Conservation (phyloP, 164 flowering plant genomes). For the Brasenia schreberi region DNA sequence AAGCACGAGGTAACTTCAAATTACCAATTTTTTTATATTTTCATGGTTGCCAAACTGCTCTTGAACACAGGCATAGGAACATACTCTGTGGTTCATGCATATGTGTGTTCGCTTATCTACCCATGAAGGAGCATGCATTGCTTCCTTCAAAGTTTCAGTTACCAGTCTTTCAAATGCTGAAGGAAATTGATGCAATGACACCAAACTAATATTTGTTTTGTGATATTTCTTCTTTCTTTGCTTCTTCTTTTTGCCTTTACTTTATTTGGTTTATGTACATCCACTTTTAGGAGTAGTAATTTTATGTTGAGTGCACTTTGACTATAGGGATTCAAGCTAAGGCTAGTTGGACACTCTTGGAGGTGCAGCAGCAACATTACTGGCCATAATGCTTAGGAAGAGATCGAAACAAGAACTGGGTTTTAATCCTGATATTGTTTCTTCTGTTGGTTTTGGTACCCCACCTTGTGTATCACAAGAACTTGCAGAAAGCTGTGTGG, state of each 20-base stretch:
- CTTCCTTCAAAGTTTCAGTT: background rate
- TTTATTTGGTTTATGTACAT: background rate
- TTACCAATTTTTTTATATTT: background rate
- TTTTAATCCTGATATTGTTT: slow-evolving; percentile 54
- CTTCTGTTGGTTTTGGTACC: slow-evolving; percentile 66
- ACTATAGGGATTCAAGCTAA: slow-evolving; percentile 76
- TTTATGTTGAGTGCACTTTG: slow-evolving; percentile 16
- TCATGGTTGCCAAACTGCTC: background rate
- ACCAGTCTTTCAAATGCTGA: too few species aligned
- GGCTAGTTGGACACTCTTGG: slow-evolving; percentile 92
- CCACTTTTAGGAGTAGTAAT: background rate
- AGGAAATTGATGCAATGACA: too few species aligned
- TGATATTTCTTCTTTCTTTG: background rate
- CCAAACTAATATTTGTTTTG: background rate
- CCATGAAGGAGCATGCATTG: background rate
- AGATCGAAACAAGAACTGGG: slow-evolving; percentile 53
- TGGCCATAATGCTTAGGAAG: slow-evolving; percentile 70
- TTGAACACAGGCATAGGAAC: too few species aligned
- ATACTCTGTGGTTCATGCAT: background rate
- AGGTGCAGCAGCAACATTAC: slow-evolving; percentile 62
- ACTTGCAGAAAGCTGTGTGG: slow-evolving; percentile 70
- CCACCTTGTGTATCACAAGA: slow-evolving; percentile 81
- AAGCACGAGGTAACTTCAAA: slow-evolving; percentile 43
- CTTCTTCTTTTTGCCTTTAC: background rate
- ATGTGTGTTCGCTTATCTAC: background rate